Evolutionary conservation across 257 asterid species (phyloP).

Genomic region (Solanum chilense): DNA sequence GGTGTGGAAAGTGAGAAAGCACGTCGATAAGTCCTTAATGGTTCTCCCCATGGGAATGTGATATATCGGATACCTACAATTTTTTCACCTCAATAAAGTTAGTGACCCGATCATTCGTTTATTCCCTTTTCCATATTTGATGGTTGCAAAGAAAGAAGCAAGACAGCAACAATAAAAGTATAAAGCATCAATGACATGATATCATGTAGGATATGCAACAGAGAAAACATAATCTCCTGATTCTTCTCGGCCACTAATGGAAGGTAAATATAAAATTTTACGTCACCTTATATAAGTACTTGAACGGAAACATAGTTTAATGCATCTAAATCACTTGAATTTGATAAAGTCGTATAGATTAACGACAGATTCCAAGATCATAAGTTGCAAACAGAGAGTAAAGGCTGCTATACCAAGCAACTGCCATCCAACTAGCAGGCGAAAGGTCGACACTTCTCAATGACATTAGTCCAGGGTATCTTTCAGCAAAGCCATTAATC

Average conservation of each 20-base stretch:
- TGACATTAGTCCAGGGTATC: constrained; percentile 36
- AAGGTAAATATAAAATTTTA: not conserved
- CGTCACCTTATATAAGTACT: not conserved
- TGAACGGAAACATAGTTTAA: not conserved
- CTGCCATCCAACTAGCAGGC: constrained; percentile 50
- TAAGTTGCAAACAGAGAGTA: not conserved
- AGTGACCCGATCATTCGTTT: constrained; percentile 1
- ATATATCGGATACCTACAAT: constrained; percentile 44
- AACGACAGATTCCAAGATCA: not conserved
- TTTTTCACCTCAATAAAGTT: constrained; percentile 11
- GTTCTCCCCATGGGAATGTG: constrained; percentile 45
- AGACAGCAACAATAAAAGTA: not conserved
- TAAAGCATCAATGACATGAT: not conserved
- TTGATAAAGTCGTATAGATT: not conserved
- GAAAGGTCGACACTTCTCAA: constrained; percentile 48
- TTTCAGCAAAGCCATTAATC: constrained; percentile 26
- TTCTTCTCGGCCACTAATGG: not conserved
- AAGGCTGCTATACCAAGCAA: constrained; percentile 24
- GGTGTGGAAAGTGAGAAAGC: constrained; percentile 46
- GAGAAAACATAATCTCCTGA: not conserved
- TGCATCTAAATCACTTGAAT: not conserved
- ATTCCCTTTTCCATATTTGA: constrained; percentile 2
- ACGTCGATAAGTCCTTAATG: constrained; percentile 36
- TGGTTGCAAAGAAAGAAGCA: not conserved
- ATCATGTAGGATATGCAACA: not conserved